These are phyloP conservation scores for Neoboletus subvelutipes DNA, from an alignment of 768 basidiomycete genomes.

Conservation along the genomic window DNA sequence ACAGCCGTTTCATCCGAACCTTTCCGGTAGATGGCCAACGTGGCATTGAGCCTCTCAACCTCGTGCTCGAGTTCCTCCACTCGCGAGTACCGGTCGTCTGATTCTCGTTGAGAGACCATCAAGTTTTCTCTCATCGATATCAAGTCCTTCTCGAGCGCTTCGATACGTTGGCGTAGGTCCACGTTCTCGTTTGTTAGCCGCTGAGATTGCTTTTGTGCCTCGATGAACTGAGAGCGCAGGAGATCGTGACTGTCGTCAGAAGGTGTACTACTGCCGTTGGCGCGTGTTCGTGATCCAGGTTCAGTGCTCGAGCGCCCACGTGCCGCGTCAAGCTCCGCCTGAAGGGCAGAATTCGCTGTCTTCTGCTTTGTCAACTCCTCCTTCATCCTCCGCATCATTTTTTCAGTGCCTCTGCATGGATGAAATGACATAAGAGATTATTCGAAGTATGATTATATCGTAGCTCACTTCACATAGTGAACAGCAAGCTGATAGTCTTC, in stretches of 20 bases:
- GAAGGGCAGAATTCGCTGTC: conserved; percentile 70
- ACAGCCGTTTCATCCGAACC: conserved; percentile 74
- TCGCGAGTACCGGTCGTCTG: conserved; percentile 72
- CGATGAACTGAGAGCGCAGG: conserved; percentile 68
- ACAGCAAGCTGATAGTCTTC: conserved; percentile 96
- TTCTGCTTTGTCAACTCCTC: conserved; percentile 95
- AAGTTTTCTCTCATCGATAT: conserved; percentile 68
- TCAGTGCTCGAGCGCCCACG: conserved; percentile 60
- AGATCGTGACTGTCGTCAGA: conserved; percentile 69
- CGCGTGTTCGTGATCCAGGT: conserved; percentile 47
- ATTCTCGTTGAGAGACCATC: conserved; percentile 70
- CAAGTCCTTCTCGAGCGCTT: conserved; percentile 73
- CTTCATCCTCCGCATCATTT: conserved; percentile 95
- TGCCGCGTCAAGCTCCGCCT: conserved; percentile 75
- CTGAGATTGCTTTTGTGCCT: conserved; percentile 75
- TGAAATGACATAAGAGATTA: conserved; percentile 15
- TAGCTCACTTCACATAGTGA: conserved; percentile 89
- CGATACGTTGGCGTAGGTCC: conserved; percentile 71
- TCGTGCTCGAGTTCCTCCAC: conserved; percentile 82
- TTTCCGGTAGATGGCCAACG: conserved; percentile 70
- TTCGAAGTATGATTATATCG: conserved; percentile 19
- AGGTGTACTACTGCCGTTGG: conserved; percentile 80
- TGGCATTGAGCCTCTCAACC: conserved; percentile 70
- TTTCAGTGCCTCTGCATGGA: conserved; percentile 82
- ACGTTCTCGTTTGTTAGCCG: conserved; percentile 72